A percentile compares a stretch with the other conserved stretches of the same genome.
Conservation (phyloP, 2,329 filamentous ascomycete genomes). For the Diaporthe sp. region DNA sequence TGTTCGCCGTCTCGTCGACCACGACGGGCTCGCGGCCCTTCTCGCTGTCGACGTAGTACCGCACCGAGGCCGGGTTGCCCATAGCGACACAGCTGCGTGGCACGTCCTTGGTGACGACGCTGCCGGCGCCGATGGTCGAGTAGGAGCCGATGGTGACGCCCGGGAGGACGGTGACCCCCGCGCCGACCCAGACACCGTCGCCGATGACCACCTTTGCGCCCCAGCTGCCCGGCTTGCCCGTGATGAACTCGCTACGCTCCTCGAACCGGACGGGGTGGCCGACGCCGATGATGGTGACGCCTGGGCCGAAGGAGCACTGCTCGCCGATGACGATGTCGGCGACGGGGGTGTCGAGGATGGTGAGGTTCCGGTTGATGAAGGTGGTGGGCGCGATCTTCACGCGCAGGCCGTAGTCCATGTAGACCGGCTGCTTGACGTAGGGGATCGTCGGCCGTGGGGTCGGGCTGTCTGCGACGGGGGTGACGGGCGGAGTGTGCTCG, state of each 20-base stretch:
- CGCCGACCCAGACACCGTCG: slow-evolving; percentile 57
- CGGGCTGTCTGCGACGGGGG: slow-evolving; percentile 42
- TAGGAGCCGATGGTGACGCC: slow-evolving; percentile 50
- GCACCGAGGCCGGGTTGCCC: slow-evolving; percentile 48
- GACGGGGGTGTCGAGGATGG: slow-evolving; percentile 53
- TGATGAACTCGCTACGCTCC: slow-evolving; percentile 47
- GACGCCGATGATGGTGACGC: slow-evolving; percentile 50
- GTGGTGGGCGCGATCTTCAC: slow-evolving; percentile 50
- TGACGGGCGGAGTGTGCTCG: slow-evolving; percentile 18
- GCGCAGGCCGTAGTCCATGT: slow-evolving; percentile 52
- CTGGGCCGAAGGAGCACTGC: slow-evolving; percentile 50
- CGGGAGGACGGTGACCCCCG: slow-evolving; percentile 52
- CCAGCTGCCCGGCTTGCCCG: slow-evolving; percentile 45
- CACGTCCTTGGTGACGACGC: slow-evolving; percentile 48
- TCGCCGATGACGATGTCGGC: slow-evolving; percentile 52
- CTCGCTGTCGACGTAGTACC: slow-evolving; percentile 37
- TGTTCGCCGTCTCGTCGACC: slow-evolving; percentile 25
- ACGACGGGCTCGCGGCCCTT: slow-evolving; percentile 11
- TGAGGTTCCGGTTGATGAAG: slow-evolving; percentile 52
- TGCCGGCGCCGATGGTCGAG: slow-evolving; percentile 50
- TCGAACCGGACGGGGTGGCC: slow-evolving; percentile 47
- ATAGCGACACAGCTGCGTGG: slow-evolving; percentile 47
- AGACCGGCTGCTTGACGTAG: slow-evolving; percentile 51
- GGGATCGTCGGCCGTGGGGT: slow-evolving; percentile 47
- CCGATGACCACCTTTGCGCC: slow-evolving; percentile 53